phyloP scores from a whole-genome alignment of 129 eudicot species.

The Dittrichia graveolens region DNA sequence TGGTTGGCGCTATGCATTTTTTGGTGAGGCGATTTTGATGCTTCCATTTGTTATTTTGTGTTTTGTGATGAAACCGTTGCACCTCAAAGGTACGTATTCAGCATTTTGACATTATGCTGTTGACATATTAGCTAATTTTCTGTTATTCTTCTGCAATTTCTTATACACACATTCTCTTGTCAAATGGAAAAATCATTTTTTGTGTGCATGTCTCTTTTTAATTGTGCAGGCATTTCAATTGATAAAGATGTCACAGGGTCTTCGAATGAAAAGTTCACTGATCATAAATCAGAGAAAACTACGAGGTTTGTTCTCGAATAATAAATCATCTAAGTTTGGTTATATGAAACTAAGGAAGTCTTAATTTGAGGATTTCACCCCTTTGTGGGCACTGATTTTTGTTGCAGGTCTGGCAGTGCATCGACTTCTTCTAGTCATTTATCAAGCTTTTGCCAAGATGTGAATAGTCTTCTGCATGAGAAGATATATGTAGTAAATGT shows the following conservation, averaged over 20 bases:
- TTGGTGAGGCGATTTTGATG: conserved; percentile 73
- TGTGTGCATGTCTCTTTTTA: background rate
- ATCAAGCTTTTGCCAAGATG: conserved; percentile 49
- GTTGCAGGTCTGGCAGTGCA: conserved; percentile 42
- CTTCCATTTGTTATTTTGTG: conserved; percentile 81
- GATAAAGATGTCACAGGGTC: conserved; percentile 33
- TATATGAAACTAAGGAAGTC: background rate
- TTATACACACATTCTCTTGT: no score
- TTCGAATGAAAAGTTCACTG: conserved; percentile 27
- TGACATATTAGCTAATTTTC: background rate
- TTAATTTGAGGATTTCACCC: conserved; percentile 1
- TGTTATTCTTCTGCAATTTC: no score
- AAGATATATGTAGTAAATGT: conserved; percentile 74
- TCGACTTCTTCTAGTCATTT: conserved; percentile 34
- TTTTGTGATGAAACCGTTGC: conserved; percentile 75
- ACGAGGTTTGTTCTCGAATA: conserved; percentile 39
- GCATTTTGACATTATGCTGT: background rate
- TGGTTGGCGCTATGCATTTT: conserved; percentile 81
- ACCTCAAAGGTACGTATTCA: conserved; percentile 61
- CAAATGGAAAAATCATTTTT: no score
- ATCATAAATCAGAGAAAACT: conserved; percentile 34
- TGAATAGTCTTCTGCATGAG: conserved; percentile 62
- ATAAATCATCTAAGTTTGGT: background rate
- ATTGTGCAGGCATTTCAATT: conserved; percentile 30
- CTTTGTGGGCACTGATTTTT: background rate